Percentiles rank a stretch among this genome's conserved stretches.
These are phyloP conservation scores for Thuja plicata DNA, from an alignment of 83 land plant species.

Conservation along the genomic window DNA sequence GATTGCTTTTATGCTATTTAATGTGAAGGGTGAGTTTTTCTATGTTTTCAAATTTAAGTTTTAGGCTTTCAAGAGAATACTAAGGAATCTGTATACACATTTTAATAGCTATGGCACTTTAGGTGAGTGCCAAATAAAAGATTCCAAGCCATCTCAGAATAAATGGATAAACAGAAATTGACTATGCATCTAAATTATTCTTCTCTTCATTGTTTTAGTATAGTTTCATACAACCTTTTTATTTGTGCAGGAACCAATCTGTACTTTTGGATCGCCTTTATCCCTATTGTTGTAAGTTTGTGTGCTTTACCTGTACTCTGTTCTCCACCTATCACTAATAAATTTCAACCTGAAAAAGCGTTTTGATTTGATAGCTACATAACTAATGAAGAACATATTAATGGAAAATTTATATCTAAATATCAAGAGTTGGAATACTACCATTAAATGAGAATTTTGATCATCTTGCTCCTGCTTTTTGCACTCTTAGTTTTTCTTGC, in stretches of 20 bases:
- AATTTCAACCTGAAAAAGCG: background rate
- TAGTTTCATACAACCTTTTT: background rate
- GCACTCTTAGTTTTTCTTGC: background rate
- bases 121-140: background rate
- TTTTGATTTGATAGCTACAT: background rate
- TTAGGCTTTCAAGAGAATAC: background rate
- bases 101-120: background rate
- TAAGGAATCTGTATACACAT: background rate
- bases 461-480: background rate
- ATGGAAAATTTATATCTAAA: background rate
- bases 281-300: slow-evolving; percentile 65
- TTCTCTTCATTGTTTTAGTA: background rate
- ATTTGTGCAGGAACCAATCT: slow-evolving; percentile 58
- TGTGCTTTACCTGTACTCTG: background rate
- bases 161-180: background rate
- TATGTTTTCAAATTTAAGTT: background rate
- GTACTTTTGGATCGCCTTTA: slow-evolving; percentile 76
- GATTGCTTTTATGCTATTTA: slow-evolving; percentile 80
- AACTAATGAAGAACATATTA: background rate
- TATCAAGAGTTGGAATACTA: background rate
- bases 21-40: slow-evolving; percentile 59
- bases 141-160: background rate
- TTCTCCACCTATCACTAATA: background rate
- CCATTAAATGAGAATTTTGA: background rate
- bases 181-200: background rate